Evolutionary conservation across 83 land plant genomes (phyloP), one percentile per base, ranked within the genome.

Genomic region (Thuja plicata): DNA sequence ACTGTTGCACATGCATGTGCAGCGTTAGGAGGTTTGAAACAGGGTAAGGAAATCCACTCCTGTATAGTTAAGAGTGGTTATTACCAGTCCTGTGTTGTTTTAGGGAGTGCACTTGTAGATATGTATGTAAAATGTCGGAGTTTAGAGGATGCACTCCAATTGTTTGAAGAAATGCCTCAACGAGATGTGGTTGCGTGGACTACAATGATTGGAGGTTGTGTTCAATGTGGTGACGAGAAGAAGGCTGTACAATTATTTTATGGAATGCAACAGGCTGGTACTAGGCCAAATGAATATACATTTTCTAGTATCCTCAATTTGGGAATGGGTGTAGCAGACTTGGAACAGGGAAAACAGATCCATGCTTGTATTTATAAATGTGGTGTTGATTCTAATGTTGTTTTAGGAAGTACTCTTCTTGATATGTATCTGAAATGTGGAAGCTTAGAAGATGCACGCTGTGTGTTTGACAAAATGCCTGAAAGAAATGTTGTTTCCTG

Each of bases 91-190:
- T 92, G 92, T 84, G 66, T 95, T 79, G 92, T 93, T 87, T 92
- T 89, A 30, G 76, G n/a, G 21, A 95, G 92, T 84, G 87, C 91
- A 81, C 91, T 95, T 2, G 86, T 95, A 11, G 89, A 95, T 66
- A 46, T 91, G 87, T 93, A 95, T 60, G 92, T 54, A 12, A 93
- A 95, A 90, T 88, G 73, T 17, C 89, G 78, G 16, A n/a, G 60
- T 21, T 54, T 89, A 54, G 40, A 15, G 5, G 90, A 91, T 91
- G 94, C 95, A 3, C 34, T 79, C 17, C 70, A 41, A 10, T 38
- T 93, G 92, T 94, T 94, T 60, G 93, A 87, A n/a, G 95, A 94
- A 92, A 90, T 94, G 90, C 90, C 91, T 24, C 73, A 87, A 30
- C 86, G 89, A 73, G 92, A 94, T 88, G 85, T 87, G 55, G 89